Evolutionary conservation across 1,284 basidiomycete species (phyloP).

Genomic region (Trichosporon sp.): DNA sequence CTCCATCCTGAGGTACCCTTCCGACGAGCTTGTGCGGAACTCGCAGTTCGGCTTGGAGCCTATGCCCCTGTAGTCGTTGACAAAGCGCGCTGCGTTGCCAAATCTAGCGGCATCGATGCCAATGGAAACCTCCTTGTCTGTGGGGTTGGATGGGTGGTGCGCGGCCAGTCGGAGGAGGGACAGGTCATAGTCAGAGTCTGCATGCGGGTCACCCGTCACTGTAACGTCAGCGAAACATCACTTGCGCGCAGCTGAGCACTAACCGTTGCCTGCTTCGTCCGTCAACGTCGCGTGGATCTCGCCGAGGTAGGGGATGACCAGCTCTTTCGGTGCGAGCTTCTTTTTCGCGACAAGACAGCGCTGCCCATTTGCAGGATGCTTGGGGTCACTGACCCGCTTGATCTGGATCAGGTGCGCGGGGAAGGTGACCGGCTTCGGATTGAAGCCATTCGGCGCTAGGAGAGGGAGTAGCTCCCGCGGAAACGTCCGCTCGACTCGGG

Average conservation of each 20-base stretch:
- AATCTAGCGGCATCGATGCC: constrained; percentile 64
- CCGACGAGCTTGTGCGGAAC: constrained; percentile 60
- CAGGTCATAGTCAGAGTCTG: constrained; percentile 69
- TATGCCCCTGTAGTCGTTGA: constrained; percentile 81
- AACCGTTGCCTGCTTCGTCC: constrained; percentile 59
- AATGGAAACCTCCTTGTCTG: constrained; percentile 39
- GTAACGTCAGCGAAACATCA: background rate
- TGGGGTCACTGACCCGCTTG: constrained; percentile 36
- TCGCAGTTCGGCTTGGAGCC: constrained; percentile 63
- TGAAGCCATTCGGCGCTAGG: constrained; percentile 19
- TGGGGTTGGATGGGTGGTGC: constrained; percentile 31
- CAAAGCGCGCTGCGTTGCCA: constrained; percentile 81
- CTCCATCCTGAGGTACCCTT: constrained; percentile 65
- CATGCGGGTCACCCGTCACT: constrained; percentile 24
- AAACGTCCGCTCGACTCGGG: constrained; percentile 40
- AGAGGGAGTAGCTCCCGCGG: constrained; percentile 32
- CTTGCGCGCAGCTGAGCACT: background rate
- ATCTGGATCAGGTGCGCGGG: constrained; percentile 37
- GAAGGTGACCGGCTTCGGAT: constrained; percentile 26
- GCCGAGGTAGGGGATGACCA: constrained; percentile 77
- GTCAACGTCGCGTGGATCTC: constrained; percentile 54
- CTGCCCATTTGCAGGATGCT: constrained; percentile 77
- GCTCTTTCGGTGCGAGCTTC: constrained; percentile 62
- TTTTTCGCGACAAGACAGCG: constrained; percentile 71
- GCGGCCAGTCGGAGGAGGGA: constrained; percentile 59